These are phyloP conservation scores for Rhododendron ovatum DNA, from an alignment of 148 eudicot species.

Conservation along the genomic window DNA sequence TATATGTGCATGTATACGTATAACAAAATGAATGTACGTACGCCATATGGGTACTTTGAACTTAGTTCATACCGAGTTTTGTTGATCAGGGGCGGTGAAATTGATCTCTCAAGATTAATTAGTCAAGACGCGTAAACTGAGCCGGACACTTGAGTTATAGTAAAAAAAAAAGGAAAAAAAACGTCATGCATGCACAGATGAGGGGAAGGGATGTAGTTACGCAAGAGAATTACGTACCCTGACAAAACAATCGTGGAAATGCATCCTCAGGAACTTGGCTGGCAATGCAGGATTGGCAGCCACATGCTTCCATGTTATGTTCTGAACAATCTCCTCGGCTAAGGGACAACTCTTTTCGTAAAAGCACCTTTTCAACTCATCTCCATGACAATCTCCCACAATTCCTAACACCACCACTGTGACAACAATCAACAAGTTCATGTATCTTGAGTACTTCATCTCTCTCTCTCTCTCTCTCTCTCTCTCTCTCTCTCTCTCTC, in stretches of 20 bases:
- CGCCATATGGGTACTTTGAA: too few species aligned
- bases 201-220: neutral
- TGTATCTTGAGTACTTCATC: neutral
- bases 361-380: slow-evolving; percentile 7
- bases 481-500: neutral
- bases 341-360: slow-evolving; percentile 20
- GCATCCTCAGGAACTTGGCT: slow-evolving; percentile 32
- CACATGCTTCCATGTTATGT: slow-evolving; percentile 17
- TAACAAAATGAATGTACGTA: too few species aligned
- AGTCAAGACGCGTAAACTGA: too few species aligned
- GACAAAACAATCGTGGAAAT: slow-evolving; percentile 39
- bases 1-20: too few species aligned
- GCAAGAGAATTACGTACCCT: slow-evolving; percentile 21
- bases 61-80: too few species aligned
- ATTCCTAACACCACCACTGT: neutral
- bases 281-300: slow-evolving; percentile 18
- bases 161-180: neutral
- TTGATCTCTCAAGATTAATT: too few species aligned
- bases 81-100: too few species aligned
- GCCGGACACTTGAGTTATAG: too few species aligned
- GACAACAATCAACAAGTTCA: neutral
- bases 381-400: slow-evolving; percentile 1
- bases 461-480: neutral
- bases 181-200: neutral
- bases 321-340: slow-evolving; percentile 17